Evolutionary conservation across 371 early-diverging fungal species (phyloP).

Genomic region (Vittaforma corneae): DNA sequence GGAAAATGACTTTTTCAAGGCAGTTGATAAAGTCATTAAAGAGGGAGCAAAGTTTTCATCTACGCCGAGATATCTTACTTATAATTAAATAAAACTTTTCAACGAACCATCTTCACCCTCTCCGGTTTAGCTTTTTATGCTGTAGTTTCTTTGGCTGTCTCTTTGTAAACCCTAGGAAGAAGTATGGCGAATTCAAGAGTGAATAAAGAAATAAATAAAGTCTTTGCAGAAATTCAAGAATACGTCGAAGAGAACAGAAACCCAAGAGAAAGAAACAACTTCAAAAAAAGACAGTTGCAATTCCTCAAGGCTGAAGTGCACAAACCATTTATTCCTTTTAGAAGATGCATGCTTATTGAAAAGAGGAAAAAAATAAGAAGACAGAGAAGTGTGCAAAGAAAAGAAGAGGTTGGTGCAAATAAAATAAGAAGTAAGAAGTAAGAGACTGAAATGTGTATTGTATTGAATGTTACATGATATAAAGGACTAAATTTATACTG

Average conservation of each 20-base stretch:
- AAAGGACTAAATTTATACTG: no score
- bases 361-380: conserved; percentile 12
- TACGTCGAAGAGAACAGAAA: conserved; percentile 7
- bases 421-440: not conserved
- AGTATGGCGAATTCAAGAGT: no score
- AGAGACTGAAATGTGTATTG: no score
- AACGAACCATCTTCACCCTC: no score
- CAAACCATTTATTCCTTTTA: conserved; percentile 11
- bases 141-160: no score
- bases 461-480: no score
- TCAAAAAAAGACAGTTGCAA: conserved; percentile 16
- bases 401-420: not conserved
- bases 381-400: not conserved
- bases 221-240: conserved; percentile 9
- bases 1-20: conserved; percentile 95
- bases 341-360: not conserved
- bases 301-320: conserved; percentile 17
- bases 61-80: conserved; percentile 70
- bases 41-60: conserved; percentile 87
- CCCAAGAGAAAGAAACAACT: conserved; percentile 11
- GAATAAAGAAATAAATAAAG: conserved; percentile 1
- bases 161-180: no score
- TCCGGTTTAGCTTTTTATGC: no score
- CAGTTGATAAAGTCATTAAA: conserved; percentile 98
- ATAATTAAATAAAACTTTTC: conserved; percentile 55